A percentile compares a stretch with the other conserved stretches of the same genome.
phyloP scores from a whole-genome alignment of 129 eudicot genomes.

The Flaveria robusta region DNA sequence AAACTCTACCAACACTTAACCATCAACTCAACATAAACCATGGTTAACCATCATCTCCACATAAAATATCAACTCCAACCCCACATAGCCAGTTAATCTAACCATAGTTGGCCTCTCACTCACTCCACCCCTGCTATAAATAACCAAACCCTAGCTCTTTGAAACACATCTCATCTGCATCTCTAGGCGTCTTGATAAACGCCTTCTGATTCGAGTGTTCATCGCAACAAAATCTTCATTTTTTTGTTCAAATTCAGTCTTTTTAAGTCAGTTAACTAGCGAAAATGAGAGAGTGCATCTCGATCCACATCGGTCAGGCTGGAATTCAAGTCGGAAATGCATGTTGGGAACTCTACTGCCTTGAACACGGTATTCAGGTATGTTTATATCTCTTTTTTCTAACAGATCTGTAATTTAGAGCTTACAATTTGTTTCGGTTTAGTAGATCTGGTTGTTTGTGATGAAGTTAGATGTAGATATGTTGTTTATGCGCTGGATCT shows the following conservation, averaged over 20 bases:
- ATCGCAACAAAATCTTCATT: not conserved
- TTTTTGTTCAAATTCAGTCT: not conserved
- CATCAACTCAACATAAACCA: conserved; percentile 17
- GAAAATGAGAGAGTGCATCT: conserved; percentile 53
- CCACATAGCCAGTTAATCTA: not conserved
- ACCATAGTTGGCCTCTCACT: not conserved
- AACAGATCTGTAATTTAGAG: not conserved
- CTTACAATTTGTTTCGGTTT: not conserved
- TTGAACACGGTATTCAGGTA: conserved; percentile 64
- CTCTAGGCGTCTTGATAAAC: conserved; percentile 50
- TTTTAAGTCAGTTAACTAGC: not conserved
- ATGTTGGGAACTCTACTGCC: conserved; percentile 61
- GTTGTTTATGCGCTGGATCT: not conserved
- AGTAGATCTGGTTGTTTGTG: not conserved
- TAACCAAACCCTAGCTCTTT: not conserved
- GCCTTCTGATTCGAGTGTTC: conserved; percentile 19
- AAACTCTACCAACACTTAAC: not conserved
- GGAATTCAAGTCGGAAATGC: conserved; percentile 61
- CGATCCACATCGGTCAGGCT: conserved; percentile 59
- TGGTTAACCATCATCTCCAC: conserved; percentile 1
- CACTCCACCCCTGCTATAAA: not conserved
- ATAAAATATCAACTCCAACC: not conserved
- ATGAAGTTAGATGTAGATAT: conserved; percentile 9
- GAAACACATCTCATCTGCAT: conserved; percentile 10
- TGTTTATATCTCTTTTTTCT: not conserved